A percentile compares a stretch with the other conserved stretches of the same genome.
Evolutionary conservation across 2,329 filamentous ascomycete genomes (phyloP).

Genomic region (Hymenoscyphus repandus): DNA sequence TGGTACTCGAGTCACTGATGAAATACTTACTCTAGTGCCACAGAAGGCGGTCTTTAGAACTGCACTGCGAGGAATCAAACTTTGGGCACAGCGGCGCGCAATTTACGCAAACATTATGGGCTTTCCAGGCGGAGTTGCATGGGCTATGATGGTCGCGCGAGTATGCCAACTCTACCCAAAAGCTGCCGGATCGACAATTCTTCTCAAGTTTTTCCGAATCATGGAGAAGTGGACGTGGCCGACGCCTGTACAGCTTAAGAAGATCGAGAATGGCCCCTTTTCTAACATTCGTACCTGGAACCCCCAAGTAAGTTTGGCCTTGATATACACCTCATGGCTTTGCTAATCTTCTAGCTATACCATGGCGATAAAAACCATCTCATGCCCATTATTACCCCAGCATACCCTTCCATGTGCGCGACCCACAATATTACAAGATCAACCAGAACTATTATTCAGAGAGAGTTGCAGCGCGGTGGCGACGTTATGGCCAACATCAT

Average conservation of each 20-base stretch:
- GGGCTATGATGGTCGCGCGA: constrained; percentile 94
- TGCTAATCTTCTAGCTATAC: constrained; percentile 21
- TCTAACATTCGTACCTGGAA: constrained; percentile 90
- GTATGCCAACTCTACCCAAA: constrained; percentile 96
- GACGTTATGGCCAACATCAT: constrained; percentile 78
- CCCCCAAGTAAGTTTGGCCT: constrained; percentile 57
- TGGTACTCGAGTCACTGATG: constrained; percentile 88
- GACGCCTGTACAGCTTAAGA: constrained; percentile 83
- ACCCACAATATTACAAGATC: constrained; percentile 91
- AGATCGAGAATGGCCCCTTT: constrained; percentile 69
- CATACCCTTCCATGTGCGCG: constrained; percentile 96
- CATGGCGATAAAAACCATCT: constrained; percentile 69
- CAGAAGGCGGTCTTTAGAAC: constrained; percentile 85
- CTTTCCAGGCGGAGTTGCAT: constrained; percentile 93
- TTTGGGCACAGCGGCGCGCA: constrained; percentile 89
- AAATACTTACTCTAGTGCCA: constrained; percentile 83
- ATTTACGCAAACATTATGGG: constrained; percentile 97
- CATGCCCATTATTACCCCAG: constrained; percentile 97
- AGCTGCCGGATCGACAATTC: constrained; percentile 80
- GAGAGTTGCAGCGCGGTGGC: constrained; percentile 73
- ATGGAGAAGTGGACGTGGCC: constrained; percentile 93
- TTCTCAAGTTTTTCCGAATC: constrained; percentile 91
- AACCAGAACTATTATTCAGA: constrained; percentile 76
- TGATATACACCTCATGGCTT: constrained; percentile 12
- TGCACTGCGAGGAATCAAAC: constrained; percentile 85